phyloP scores from a whole-genome alignment of 805 yeast genomes.

The Saccharomycopsis sp. region DNA sequence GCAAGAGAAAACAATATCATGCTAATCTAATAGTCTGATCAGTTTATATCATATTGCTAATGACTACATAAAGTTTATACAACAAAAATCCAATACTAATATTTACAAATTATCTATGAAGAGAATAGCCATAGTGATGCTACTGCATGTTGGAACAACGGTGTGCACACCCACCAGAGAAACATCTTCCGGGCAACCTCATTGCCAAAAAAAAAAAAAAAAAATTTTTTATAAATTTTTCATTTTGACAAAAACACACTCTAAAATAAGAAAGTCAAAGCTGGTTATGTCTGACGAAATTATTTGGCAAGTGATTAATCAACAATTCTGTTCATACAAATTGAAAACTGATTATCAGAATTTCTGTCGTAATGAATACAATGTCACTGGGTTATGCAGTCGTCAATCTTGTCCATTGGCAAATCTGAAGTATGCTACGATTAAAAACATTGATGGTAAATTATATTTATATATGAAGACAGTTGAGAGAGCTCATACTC shows the following conservation, averaged over 20 bases:
- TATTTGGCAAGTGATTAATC: conserved; percentile 95
- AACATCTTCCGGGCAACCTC: neutral
- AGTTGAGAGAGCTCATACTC: conserved; percentile 95
- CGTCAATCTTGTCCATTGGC: conserved; percentile 96
- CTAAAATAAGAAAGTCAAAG: neutral
- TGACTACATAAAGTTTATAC: no score
- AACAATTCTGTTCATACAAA: conserved; percentile 93
- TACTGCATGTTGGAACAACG: no score
- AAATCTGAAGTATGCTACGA: conserved; percentile 85
- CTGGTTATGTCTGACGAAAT: conserved; percentile 61
- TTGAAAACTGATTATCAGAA: conserved; percentile 81
- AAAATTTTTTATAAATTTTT: conserved; percentile 1
- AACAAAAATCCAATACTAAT: no score
- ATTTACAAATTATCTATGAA: no score
- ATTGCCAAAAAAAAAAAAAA: no score
- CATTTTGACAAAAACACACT: neutral
- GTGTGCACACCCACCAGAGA: neutral
- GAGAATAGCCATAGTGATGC: no score
- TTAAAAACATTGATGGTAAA: conserved; percentile 71
- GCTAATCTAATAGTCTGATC: no score
- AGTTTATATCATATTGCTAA: no score
- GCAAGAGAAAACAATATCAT: no score
- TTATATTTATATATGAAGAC: conserved; percentile 90
- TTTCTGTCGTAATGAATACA: conserved; percentile 93
- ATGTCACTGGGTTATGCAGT: conserved; percentile 88